Conservation (phyloP, 768 basidiomycete genomes). For the Boletus barrowsii region DNA sequence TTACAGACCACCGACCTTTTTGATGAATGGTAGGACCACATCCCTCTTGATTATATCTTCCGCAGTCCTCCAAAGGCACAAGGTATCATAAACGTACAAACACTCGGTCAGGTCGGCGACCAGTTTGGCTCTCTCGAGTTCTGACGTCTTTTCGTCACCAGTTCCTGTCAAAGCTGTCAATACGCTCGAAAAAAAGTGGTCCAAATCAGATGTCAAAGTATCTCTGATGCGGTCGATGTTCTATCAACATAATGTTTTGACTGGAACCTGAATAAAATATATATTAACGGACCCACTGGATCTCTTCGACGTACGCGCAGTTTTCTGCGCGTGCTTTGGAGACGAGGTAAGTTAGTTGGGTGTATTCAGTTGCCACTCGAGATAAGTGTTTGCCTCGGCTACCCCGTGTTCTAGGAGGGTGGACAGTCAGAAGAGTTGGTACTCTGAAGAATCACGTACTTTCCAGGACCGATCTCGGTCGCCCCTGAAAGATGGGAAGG, state of each 20-base stretch:
- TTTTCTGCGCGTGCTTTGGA: conserved; percentile 76
- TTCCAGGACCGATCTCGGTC: conserved; percentile 37
- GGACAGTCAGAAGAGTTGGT: conserved; percentile 3
- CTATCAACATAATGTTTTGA: conserved; percentile 39
- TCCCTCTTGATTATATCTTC: conserved; percentile 79
- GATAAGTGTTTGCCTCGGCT: conserved; percentile 76
- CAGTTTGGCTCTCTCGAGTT: conserved; percentile 62
- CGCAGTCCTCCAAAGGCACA: conserved; percentile 83
- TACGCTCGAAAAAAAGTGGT: conserved; percentile 71
- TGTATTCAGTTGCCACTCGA: conserved; percentile 88
- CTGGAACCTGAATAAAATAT: conserved; percentile 1
- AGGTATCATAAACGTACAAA: conserved; percentile 70
- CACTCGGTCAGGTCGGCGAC: conserved; percentile 73
- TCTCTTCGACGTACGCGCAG: conserved; percentile 76
- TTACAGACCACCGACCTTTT: conserved; percentile 48
- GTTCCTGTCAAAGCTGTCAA: conserved; percentile 51
- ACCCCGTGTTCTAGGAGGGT: conserved; percentile 46
- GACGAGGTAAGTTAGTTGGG: conserved; percentile 85
- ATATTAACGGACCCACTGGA: conserved; percentile 72
- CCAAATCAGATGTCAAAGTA: conserved; percentile 82
- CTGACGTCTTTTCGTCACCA: conserved; percentile 47
- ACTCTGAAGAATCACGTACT: conserved; percentile 15
- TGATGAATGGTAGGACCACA: conserved; percentile 72
- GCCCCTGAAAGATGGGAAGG: conserved; percentile 28
- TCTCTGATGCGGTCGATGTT: conserved; percentile 80